Evolutionary conservation across 2,329 filamentous ascomycete species (phyloP).

Genomic region (Talaromyces marneffei): DNA sequence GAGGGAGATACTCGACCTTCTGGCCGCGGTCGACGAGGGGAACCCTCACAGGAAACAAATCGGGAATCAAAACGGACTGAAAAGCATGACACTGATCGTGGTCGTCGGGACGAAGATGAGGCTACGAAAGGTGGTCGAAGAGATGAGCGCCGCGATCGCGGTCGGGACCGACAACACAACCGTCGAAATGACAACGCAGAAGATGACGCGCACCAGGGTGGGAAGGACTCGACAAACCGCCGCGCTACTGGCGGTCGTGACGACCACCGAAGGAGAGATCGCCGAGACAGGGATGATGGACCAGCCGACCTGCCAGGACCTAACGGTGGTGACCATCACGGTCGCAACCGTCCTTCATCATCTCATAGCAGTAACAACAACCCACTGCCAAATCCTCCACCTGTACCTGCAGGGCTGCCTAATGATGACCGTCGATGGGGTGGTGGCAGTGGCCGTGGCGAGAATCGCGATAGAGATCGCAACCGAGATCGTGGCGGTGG

Average conservation of each 20-base stretch:
- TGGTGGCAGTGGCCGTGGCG: slow-evolving; percentile 29
- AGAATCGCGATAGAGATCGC: slow-evolving; percentile 29
- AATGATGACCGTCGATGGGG: slow-evolving; percentile 33
- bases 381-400: slow-evolving; percentile 24
- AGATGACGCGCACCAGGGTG: slow-evolving; percentile 23
- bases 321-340: slow-evolving; percentile 26
- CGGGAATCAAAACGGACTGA: slow-evolving; percentile 29
- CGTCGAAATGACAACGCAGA: slow-evolving; percentile 27
- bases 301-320: slow-evolving; percentile 17
- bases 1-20: slow-evolving; percentile 26
- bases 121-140: slow-evolving; percentile 26
- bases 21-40: slow-evolving; percentile 27
- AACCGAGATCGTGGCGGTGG: slow-evolving; percentile 32
- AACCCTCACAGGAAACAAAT: slow-evolving; percentile 31
- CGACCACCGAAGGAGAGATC: slow-evolving; percentile 30
- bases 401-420: slow-evolving; percentile 16
- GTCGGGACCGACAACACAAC: slow-evolving; percentile 27
- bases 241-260: slow-evolving; percentile 30
- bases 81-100: slow-evolving; percentile 23
- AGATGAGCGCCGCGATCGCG: slow-evolving; percentile 34
- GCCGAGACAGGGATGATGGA: slow-evolving; percentile 33
- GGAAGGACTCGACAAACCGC: slow-evolving; percentile 27
- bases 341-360: slow-evolving; percentile 30
- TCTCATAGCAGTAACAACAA: slow-evolving; percentile 25
- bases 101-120: slow-evolving; percentile 27